Evolutionary conservation across 2,329 filamentous ascomycete species (phyloP).

Genomic region (Cladosporium velox): DNA sequence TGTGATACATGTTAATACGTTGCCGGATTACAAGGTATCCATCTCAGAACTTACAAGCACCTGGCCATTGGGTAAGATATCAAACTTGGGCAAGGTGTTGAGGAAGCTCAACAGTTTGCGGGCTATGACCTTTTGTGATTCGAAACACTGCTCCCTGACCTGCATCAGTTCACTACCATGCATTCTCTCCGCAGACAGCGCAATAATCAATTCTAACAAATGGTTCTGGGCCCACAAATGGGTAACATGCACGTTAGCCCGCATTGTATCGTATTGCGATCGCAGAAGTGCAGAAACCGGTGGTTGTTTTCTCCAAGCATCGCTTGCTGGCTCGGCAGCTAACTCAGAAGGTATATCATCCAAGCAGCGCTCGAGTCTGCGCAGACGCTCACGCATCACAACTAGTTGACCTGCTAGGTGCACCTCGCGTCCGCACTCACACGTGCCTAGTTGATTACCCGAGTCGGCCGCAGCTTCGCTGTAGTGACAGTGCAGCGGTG

Average conservation of each 20-base stretch:
- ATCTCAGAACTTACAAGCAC: background rate
- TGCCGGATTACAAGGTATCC: too few species aligned
- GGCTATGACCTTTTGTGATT: background rate
- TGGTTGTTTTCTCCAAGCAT: background rate
- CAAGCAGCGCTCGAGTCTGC: conserved; percentile 4
- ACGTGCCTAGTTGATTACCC: background rate
- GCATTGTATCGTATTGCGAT: conserved; percentile 2
- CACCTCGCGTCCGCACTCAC: background rate
- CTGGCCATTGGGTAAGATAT: background rate
- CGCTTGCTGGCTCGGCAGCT: background rate
- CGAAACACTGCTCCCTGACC: background rate
- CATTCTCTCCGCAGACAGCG: background rate
- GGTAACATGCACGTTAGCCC: background rate
- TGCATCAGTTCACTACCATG: background rate
- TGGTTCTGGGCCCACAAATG: conserved; percentile 1
- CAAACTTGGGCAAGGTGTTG: conserved; percentile 1
- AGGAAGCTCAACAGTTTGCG: background rate
- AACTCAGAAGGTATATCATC: background rate
- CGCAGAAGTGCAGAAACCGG: background rate
- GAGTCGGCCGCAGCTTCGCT: background rate
- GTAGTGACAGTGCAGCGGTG: background rate
- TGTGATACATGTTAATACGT: background rate
- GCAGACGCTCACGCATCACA: background rate
- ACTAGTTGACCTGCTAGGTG: background rate
- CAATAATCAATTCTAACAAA: background rate